Evolutionary conservation across 441 rosid species (phyloP).

Genomic region (Biscutella laevigata): DNA sequence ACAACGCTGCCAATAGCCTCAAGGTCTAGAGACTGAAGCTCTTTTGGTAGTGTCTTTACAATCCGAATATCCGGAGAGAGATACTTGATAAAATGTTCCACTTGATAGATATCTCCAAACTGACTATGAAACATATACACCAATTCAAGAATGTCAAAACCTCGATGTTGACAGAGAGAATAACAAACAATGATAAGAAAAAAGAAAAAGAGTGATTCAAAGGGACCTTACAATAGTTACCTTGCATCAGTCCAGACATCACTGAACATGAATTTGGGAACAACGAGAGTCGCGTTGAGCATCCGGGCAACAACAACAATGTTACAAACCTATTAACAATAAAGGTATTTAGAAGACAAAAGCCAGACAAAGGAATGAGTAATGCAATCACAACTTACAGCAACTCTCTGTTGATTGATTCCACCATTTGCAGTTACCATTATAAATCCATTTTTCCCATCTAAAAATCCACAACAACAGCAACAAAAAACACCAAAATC

Average conservation of each 20-base stretch:
- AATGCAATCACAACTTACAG: slow-evolving; percentile 49
- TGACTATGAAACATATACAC: slow-evolving; percentile 43
- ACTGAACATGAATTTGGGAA: slow-evolving; percentile 89
- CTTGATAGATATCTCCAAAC: slow-evolving; percentile 84
- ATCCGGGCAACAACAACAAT: slow-evolving; percentile 77
- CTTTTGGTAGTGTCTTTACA: slow-evolving; percentile 73
- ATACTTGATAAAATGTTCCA: slow-evolving; percentile 72
- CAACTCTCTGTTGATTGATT: slow-evolving; percentile 92
- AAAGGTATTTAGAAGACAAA: no score
- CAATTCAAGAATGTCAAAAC: slow-evolving; percentile 25
- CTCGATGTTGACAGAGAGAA: background rate
- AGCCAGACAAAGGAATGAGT: background rate
- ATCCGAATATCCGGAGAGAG: slow-evolving; percentile 74
- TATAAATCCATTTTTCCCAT: slow-evolving; percentile 78
- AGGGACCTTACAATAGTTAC: slow-evolving; percentile 36
- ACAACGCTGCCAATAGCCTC: slow-evolving; percentile 85
- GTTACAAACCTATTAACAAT: slow-evolving; percentile 96
- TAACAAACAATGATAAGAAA: background rate
- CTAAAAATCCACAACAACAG: slow-evolving; percentile 34
- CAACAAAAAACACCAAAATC: background rate
- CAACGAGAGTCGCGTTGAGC: slow-evolving; percentile 79
- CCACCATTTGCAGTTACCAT: slow-evolving; percentile 96
- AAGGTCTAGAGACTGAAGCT: slow-evolving; percentile 72
- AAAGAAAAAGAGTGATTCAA: slow-evolving; percentile 10
- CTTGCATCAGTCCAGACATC: slow-evolving; percentile 92